Evolutionary conservation across 305 asterid genomes (phyloP).

Genomic region (Caryopteris hybrid): DNA sequence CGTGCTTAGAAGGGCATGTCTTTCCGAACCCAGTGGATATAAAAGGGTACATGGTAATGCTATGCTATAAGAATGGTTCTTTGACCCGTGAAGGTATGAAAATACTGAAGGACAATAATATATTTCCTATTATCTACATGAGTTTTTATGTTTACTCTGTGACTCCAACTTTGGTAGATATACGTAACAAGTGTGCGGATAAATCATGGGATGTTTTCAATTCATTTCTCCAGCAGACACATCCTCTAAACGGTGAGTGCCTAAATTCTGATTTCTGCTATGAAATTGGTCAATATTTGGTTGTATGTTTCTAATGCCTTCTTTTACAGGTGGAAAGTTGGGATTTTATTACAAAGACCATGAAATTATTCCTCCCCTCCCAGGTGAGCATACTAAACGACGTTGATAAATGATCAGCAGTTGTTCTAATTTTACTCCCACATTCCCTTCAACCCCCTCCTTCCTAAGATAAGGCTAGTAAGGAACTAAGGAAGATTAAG

Average conservation of each 20-base stretch:
- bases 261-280: background rate
- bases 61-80: constrained; percentile 82
- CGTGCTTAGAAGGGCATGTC: constrained; percentile 81
- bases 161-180: constrained; percentile 35
- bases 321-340: constrained; percentile 65
- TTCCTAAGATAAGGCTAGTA: too few species aligned
- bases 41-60: constrained; percentile 77
- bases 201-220: constrained; percentile 79
- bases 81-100: constrained; percentile 76
- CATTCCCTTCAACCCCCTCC: too few species aligned
- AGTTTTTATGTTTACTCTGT: background rate
- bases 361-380: constrained; percentile 85
- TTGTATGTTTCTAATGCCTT: constrained; percentile 12
- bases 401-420: background rate
- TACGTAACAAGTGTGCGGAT: constrained; percentile 60
- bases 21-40: constrained; percentile 84
- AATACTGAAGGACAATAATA: background rate
- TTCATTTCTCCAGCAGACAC: constrained; percentile 51
- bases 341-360: constrained; percentile 85
- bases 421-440: too few species aligned
- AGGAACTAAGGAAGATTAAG: too few species aligned
- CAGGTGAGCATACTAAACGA: constrained; percentile 45
- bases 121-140: background rate
- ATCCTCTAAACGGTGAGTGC: constrained; percentile 64
- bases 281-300: background rate